phyloP scores from a whole-genome alignment of 129 eudicot species.

The Solidago caesia region DNA sequence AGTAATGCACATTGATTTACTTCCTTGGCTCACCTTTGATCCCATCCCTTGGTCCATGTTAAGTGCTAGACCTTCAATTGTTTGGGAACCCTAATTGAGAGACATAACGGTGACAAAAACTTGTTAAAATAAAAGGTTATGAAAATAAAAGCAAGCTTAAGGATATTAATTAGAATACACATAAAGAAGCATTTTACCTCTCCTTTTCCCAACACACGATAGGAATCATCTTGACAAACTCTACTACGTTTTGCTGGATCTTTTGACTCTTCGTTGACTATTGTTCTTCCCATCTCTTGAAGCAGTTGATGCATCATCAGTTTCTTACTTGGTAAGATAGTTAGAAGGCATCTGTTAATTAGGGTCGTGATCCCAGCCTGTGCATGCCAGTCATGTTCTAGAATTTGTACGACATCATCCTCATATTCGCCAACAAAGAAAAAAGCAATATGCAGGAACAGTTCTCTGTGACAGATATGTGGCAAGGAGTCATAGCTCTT shows the following conservation, averaged over 20 bases:
- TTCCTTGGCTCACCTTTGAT: not conserved
- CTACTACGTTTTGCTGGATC: not conserved
- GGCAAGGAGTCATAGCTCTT: not conserved
- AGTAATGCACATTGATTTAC: not conserved
- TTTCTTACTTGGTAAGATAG: not conserved
- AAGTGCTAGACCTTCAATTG: slow-evolving; percentile 9
- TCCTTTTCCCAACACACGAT: not conserved
- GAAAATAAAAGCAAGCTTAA: not conserved
- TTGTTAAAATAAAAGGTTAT: not conserved
- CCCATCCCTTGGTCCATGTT: not conserved
- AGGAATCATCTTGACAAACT: not conserved
- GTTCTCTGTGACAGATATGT: not conserved
- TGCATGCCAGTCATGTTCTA: slow-evolving; percentile 12
- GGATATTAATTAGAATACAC: too few relatives aligned
- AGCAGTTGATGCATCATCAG: slow-evolving; percentile 12
- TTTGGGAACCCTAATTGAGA: not conserved
- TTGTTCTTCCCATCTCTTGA: not conserved
- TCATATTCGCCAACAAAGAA: slow-evolving; percentile 5
- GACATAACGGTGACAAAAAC: not conserved
- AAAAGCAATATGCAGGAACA: slow-evolving; percentile 1
- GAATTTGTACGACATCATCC: not conserved
- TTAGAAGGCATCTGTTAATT: not conserved
- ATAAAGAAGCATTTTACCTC: not conserved
- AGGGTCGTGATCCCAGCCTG: slow-evolving; percentile 1
- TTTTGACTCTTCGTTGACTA: not conserved